Evolutionary conservation across 2,329 filamentous ascomycete genomes (phyloP), one percentile per base, ranked within the genome.

Genomic region (Arthroderma sp.): DNA sequence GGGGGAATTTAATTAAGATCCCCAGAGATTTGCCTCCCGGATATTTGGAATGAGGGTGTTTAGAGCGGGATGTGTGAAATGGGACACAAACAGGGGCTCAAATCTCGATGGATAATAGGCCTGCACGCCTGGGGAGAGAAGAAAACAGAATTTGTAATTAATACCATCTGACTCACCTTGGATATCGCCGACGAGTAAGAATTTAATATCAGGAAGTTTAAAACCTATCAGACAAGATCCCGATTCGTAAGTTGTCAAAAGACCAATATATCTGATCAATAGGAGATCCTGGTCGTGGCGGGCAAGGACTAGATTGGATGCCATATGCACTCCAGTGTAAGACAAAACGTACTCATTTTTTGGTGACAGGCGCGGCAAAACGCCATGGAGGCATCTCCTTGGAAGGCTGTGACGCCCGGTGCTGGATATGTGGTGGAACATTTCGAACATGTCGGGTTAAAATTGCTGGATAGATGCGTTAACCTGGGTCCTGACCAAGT

Each of bases 301-400:
- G 47, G 47, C 47, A 51, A 15, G 8, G 23, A 51, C 25, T 31
- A 33, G 47, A 51, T 51, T 51, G 47, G 47, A 33, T 11, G 19
- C 13, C 33, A 54, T 54, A 31, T 58, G 35, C 51, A 25, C 23
- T 39, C 19, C 33, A 54, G 33, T 38, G n/a, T 49, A 56, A 35
- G 51, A 47, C 37, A 35, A 15, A 54, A 64, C 73, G 9, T 70
- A 79, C 77, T 86, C 79, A 93, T 91, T 68, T 85, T 86, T 56
- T 78, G 77, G 74, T 93, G 88, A 68, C 88, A 94, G 65, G 86
- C 81, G 53, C 88, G 82, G 71, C 88, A 94, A 38, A 88, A 79
- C 59, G 88, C 87, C 65, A 83, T 84, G 21, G 82, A 80, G 17
- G 81, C 81, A 59, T 91, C 87, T 49, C 87, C 87, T 25, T 85